Evolutionary conservation across 2,329 filamentous ascomycete genomes (phyloP).

Genomic region (Ceratocystis smalleyi): DNA sequence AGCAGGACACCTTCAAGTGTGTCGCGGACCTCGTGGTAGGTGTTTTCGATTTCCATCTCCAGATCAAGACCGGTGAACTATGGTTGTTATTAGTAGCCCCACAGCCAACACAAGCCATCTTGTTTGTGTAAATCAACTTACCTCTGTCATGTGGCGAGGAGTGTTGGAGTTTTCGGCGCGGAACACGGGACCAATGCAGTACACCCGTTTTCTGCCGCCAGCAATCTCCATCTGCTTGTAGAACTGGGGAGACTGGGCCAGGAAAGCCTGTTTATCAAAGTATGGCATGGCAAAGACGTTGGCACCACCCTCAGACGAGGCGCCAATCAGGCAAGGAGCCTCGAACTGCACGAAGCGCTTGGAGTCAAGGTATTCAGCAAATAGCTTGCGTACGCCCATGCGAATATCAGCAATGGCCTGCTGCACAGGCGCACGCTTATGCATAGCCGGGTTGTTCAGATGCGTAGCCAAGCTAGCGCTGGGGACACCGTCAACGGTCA

Average conservation of each 20-base stretch:
- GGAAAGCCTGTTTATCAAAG: slow-evolving; percentile 67
- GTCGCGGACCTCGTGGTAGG: slow-evolving; percentile 59
- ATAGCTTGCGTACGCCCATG: slow-evolving; percentile 50
- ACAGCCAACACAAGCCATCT: slow-evolving; percentile 14
- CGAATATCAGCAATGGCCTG: slow-evolving; percentile 53
- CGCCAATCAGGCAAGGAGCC: slow-evolving; percentile 75
- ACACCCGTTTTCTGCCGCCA: slow-evolving; percentile 60
- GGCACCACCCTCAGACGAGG: slow-evolving; percentile 80
- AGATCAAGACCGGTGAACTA: slow-evolving; percentile 75
- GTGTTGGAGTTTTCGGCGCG: slow-evolving; percentile 78
- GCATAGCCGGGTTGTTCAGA: slow-evolving; percentile 82
- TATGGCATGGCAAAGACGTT: slow-evolving; percentile 86
- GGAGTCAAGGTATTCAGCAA: slow-evolving; percentile 61
- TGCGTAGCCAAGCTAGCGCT: slow-evolving; percentile 70
- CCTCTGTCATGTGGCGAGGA: slow-evolving; percentile 65
- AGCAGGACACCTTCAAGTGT: slow-evolving; percentile 61
- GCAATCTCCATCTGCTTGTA: slow-evolving; percentile 82
- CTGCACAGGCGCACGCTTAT: slow-evolving; percentile 80
- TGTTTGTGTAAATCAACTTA: not conserved
- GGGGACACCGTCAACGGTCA: slow-evolving; percentile 36
- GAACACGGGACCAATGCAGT: slow-evolving; percentile 67
- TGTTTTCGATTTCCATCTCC: slow-evolving; percentile 73
- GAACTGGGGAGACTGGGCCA: slow-evolving; percentile 70
- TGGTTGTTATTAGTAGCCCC: not conserved
- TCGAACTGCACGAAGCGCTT: slow-evolving; percentile 71